Evolutionary conservation across 2,329 filamentous ascomycete species (phyloP), one percentile per base, ranked within the genome.

Genomic region (Diaporthe amygdali): DNA sequence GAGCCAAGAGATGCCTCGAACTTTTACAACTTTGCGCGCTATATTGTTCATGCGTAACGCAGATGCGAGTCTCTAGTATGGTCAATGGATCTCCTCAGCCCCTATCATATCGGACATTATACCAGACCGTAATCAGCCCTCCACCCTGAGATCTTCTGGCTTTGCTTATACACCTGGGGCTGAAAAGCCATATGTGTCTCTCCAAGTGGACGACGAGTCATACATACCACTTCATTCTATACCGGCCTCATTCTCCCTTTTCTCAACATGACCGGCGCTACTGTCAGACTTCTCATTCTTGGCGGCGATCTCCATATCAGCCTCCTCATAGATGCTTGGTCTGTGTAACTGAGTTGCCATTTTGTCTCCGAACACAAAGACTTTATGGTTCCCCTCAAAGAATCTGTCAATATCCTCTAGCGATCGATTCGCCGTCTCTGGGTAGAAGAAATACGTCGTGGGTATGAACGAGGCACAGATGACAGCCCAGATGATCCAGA

Each of bases 401-500:
- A 79, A 77, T 20, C 77, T 73, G 72, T 84, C 82, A 59, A 85
- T 83, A 41, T 84, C 82, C 74, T 85, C 84, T 7, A 85, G 77
- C 0, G 82, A 78, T 17, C 78, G 76, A 54, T 82, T 77, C 9
- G 80, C 75, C 22, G 84, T 85, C 73, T 86, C 84, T 0, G 82
- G 82, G 64, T 85, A 85, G 71, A 86, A 81, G 66, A 84, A 78
- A 73, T 84, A 85, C 6, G 83, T 82, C 56, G 83, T 81, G 0
- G 83, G 82, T 17, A 84, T 59, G 51, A 85, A 85, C 0, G 79
- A 73, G 59, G 80, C 80, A 75, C 82, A 84, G 69, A 85, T 82
- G 37, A 84, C 80, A 1, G 84, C 82, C 79, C 83, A 88, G 51
- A 88, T 84, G 67, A 87, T 81, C 79, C 85, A 88, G 76, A 84